Conservation (phyloP, 2,329 filamentous ascomycete species). For the Colletotrichum sp. region DNA sequence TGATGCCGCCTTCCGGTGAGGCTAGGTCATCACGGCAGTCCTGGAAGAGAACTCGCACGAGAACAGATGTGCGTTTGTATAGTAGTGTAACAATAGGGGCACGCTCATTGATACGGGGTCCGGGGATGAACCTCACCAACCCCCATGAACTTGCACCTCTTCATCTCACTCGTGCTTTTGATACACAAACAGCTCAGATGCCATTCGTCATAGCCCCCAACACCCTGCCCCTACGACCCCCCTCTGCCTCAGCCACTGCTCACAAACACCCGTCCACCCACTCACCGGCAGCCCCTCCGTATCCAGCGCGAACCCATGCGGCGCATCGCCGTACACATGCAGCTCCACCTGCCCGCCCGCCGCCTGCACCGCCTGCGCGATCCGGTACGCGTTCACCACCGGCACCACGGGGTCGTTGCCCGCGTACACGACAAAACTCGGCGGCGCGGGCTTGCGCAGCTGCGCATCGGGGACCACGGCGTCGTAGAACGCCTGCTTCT, state of each 20-base stretch:
- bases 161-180: too few species aligned
- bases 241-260: constrained; percentile 22
- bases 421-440: constrained; percentile 25
- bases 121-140: background rate
- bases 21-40: background rate
- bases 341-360: constrained; percentile 21
- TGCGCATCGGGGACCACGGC: constrained; percentile 24
- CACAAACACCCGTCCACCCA: constrained; percentile 21
- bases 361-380: constrained; percentile 19
- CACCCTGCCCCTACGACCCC: background rate
- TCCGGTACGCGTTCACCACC: constrained; percentile 24
- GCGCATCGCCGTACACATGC: constrained; percentile 24
- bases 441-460: constrained; percentile 18
- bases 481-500: constrained; percentile 26
- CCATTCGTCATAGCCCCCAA: too few species aligned
- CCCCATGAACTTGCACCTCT: background rate
- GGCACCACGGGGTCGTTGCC: constrained; percentile 24
- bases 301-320: constrained; percentile 24
- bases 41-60: background rate
- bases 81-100: background rate
- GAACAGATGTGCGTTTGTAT: background rate
- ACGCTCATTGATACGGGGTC: background rate
- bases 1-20: constrained; percentile 6
- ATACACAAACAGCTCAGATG: too few species aligned
- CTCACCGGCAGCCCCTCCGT: constrained; percentile 22